These are phyloP conservation scores for Castanea crenata DNA, from an alignment of 306 rosid genomes.

Conservation along the genomic window DNA sequence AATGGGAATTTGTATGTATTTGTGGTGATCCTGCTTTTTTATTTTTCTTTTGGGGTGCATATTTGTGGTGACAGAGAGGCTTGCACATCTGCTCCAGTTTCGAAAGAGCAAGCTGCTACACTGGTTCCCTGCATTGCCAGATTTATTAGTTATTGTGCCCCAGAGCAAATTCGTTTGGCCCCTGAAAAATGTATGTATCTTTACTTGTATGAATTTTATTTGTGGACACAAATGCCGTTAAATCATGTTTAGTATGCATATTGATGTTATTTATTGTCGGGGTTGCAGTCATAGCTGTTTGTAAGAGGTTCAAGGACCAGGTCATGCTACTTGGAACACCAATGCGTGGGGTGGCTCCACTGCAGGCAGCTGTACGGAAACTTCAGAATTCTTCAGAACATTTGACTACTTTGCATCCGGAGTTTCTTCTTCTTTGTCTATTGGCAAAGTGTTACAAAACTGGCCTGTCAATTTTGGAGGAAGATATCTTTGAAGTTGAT, in stretches of 20 bases:
- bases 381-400: slow-evolving; percentile 68
- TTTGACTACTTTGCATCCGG: slow-evolving; percentile 80
- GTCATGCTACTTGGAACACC: slow-evolving; percentile 78
- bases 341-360: slow-evolving; percentile 77
- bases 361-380: slow-evolving; percentile 69
- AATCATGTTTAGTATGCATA: neutral
- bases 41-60: neutral
- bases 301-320: slow-evolving; percentile 75
- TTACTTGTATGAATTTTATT: neutral
- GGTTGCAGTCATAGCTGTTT: slow-evolving; percentile 66
- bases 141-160: slow-evolving; percentile 55
- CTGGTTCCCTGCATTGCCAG: slow-evolving; percentile 43
- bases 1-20: neutral
- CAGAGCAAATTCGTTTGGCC: slow-evolving; percentile 75
- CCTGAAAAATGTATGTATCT: slow-evolving; percentile 67
- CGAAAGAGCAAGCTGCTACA: slow-evolving; percentile 57
- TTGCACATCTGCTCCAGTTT: slow-evolving; percentile 32
- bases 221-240: neutral
- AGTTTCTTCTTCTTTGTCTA: slow-evolving; percentile 84
- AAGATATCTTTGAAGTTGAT: slow-evolving; percentile 74
- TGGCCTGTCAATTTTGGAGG: slow-evolving; percentile 72
- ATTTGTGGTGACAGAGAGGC: slow-evolving; percentile 67
- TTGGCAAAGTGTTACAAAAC: slow-evolving; percentile 79
- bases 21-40: neutral
- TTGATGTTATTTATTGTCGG: slow-evolving; percentile 15